These are phyloP conservation scores for Neurospora sublineolata DNA, from an alignment of 495 filamentous ascomycete genomes.

Conservation along the genomic window DNA sequence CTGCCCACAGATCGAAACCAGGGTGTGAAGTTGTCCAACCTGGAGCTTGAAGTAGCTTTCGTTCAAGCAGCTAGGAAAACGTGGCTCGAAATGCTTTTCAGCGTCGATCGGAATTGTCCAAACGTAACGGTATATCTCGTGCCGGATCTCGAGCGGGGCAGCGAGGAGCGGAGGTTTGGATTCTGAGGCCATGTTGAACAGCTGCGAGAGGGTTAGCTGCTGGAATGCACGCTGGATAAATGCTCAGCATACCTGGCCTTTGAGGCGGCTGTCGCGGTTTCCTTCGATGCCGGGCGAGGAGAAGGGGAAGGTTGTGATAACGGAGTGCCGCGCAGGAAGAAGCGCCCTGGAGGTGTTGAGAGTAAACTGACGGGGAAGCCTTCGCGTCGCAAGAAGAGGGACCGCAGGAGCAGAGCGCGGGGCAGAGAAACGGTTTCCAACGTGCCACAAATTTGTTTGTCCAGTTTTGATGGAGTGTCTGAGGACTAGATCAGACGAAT, in stretches of 20 bases:
- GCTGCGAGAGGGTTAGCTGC: background rate
- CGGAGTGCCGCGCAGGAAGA: background rate
- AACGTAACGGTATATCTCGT: background rate
- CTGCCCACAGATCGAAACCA: background rate
- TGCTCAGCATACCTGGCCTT: background rate
- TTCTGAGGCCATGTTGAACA: background rate
- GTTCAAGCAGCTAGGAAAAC: background rate
- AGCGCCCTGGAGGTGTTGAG: background rate
- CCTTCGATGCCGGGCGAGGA: background rate
- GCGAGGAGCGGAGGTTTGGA: background rate
- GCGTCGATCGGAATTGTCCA: background rate
- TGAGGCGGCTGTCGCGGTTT: background rate
- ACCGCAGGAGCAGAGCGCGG: background rate
- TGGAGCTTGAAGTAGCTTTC: background rate
- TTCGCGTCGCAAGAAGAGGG: background rate
- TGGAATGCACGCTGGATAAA: background rate
- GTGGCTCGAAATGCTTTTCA: background rate
- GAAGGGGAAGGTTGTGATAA: background rate
- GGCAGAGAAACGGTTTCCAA: background rate
- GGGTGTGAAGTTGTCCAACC: background rate
- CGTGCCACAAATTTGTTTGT: background rate
- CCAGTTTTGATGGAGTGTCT: background rate
- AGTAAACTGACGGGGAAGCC: background rate
- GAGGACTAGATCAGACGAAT: background rate
- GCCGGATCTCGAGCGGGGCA: background rate